These are phyloP conservation scores for Chrysoporthe deuterocubensis DNA, from an alignment of 2,329 filamentous ascomycete species.

Conservation along the genomic window DNA sequence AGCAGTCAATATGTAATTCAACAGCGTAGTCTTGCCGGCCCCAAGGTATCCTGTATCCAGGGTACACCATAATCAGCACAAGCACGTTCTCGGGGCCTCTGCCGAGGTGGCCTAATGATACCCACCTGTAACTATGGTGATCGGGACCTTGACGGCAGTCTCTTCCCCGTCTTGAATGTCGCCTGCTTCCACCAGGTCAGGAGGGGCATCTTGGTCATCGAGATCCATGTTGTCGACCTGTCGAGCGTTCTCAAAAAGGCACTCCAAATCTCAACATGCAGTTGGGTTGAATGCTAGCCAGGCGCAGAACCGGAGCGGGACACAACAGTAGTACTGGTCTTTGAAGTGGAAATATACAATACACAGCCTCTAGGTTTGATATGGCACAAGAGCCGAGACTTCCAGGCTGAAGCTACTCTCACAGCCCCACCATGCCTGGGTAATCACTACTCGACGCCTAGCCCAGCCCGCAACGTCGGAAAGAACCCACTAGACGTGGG, in stretches of 20 bases:
- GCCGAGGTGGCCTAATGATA: background rate
- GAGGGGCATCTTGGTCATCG: conserved; percentile 68
- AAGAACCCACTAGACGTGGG: background rate
- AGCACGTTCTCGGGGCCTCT: background rate
- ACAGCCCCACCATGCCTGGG: background rate
- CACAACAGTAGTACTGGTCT: background rate
- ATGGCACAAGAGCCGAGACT: background rate
- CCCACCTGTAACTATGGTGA: conserved; percentile 81
- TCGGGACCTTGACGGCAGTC: conserved; percentile 70
- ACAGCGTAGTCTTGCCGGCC: conserved; percentile 89
- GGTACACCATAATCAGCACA: conserved; percentile 8
- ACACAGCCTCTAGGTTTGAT: background rate
- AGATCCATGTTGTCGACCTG: conserved; percentile 54
- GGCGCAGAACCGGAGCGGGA: background rate
- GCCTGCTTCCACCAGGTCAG: conserved; percentile 62
- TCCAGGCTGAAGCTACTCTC: background rate
- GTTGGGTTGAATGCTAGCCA: background rate
- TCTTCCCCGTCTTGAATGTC: conserved; percentile 49
- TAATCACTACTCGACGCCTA: background rate
- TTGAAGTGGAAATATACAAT: background rate
- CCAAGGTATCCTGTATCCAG: conserved; percentile 77
- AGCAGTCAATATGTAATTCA: conserved; percentile 95
- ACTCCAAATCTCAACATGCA: too few relatives aligned
- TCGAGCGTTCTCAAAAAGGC: background rate
- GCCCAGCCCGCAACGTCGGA: background rate